Evolutionary conservation across 2,329 filamentous ascomycete genomes (phyloP), one percentile per base, ranked within the genome.

Genomic region (Pseudogymnoascus sp.): DNA sequence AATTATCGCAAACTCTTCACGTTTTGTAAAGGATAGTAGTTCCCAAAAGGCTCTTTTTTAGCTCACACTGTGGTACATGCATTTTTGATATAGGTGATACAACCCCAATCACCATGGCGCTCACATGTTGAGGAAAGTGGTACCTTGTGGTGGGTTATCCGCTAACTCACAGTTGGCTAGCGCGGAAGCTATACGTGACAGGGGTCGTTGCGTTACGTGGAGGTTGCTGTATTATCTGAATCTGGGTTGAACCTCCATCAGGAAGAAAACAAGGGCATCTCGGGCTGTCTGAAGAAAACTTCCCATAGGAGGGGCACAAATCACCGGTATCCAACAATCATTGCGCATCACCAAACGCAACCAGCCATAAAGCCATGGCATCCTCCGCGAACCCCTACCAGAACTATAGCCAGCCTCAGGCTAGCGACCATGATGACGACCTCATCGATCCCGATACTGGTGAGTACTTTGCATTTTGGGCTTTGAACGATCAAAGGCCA

Each of bases 391-490:
- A 78, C 67, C 73, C 77, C 16, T 79, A 80, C 69, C 81, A 84
- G 73, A 83, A 86, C 71, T 85, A 86, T 71, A 79, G 84, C 71
- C 82, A 82, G 66, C 82, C 85, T 63, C 79, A 84, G 64, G 76
- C 87, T 66, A 60, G 33, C 58, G 33, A 36, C 79, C 69, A 73
- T 58, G 84, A 88, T 64, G 86, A 88, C 69, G 88, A 91, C 69
- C 76, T 92, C 70, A 90, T 92, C 75, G 89, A 92, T 69, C 87
- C 87, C 3, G 88, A 91, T 79, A 87, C 92, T 76, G 88, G 89
- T 91, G 77, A 68, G 77, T 71, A 61, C 23, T 42, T 36, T 39
- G 16, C 35, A 23, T 66, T 59, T 61, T 39, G 9, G 60, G 16
- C 62, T 38, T 39, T 52, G 62, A 33, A 41, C 61, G 23, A 38